These are phyloP conservation scores for Ambrosiella xylebori DNA, from an alignment of 2,329 filamentous ascomycete genomes.

Conservation along the genomic window DNA sequence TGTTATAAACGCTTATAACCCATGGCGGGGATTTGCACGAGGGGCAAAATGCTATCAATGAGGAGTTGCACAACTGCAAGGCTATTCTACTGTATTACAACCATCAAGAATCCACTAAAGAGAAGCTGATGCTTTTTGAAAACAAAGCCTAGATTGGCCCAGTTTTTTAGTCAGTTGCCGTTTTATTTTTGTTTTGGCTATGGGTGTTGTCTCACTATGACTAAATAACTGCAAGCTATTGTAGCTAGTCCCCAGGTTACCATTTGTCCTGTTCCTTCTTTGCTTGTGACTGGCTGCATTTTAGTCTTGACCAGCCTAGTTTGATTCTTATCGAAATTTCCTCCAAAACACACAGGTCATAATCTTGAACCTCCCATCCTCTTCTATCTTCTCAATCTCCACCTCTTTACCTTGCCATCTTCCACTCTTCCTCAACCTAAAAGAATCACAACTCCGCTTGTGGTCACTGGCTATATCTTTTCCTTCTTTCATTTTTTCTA, in stretches of 20 bases:
- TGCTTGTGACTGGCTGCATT: background rate
- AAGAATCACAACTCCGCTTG: background rate
- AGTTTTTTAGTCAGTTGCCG: too few species aligned
- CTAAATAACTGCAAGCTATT: too few species aligned
- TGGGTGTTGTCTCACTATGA: too few species aligned
- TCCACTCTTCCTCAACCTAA: background rate
- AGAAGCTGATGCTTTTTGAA: too few species aligned
- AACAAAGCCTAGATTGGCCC: too few species aligned
- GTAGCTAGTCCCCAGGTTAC: background rate
- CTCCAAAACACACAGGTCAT: constrained; percentile 1
- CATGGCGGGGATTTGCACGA: too few species aligned
- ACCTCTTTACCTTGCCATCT: constrained; percentile 1
- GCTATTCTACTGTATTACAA: too few species aligned
- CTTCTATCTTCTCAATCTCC: background rate
- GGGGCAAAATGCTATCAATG: too few species aligned
- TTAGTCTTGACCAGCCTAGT: background rate
- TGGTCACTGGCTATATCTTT: background rate
- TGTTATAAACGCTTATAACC: too few species aligned
- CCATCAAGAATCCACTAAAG: too few species aligned
- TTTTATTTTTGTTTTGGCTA: too few species aligned
- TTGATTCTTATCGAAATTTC: constrained; percentile 11
- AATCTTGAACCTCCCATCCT: constrained; percentile 2
- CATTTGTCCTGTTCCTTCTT: background rate
- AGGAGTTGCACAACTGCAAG: too few species aligned
- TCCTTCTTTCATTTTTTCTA: background rate